Conservation (phyloP, 1,284 basidiomycete species). For the Tetrapyrgos nigripes region DNA sequence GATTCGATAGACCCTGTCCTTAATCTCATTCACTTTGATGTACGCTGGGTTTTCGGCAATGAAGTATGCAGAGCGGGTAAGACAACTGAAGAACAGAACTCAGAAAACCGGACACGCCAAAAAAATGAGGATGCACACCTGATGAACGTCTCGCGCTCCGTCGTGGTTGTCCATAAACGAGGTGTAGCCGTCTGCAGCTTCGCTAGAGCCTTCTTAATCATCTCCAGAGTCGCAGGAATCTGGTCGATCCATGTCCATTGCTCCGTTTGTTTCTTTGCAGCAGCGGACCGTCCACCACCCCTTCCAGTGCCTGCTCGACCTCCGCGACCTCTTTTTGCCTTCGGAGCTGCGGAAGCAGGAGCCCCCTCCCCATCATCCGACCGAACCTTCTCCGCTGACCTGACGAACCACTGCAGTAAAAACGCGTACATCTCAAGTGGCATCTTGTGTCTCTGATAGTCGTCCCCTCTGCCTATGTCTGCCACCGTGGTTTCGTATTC, state of each 20-base stretch:
- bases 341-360: constrained; percentile 53
- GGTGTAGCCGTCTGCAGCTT: constrained; percentile 67
- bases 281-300: constrained; percentile 34
- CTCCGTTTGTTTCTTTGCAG: constrained; percentile 53
- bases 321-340: constrained; percentile 61
- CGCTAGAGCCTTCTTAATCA: constrained; percentile 74
- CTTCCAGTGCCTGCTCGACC: constrained; percentile 56
- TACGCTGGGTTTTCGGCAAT: constrained; percentile 88
- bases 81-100: constrained; percentile 61
- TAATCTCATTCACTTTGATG: constrained; percentile 83
- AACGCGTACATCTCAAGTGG: constrained; percentile 91
- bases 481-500: constrained; percentile 73
- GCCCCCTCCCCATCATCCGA: constrained; percentile 58
- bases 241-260: constrained; percentile 84
- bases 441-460: constrained; percentile 72
- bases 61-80: constrained; percentile 87
- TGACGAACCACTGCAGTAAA: constrained; percentile 85
- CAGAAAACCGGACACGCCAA: constrained; percentile 4
- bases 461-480: constrained; percentile 68
- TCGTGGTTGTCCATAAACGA: constrained; percentile 87
- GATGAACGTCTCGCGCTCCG: constrained; percentile 85
- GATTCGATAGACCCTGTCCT: constrained; percentile 83
- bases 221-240: constrained; percentile 69
- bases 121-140: constrained; percentile 53
- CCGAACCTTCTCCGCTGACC: constrained; percentile 77